phyloP scores from a whole-genome alignment of 495 filamentous ascomycete species.

The Penicillium egyptiacum region DNA sequence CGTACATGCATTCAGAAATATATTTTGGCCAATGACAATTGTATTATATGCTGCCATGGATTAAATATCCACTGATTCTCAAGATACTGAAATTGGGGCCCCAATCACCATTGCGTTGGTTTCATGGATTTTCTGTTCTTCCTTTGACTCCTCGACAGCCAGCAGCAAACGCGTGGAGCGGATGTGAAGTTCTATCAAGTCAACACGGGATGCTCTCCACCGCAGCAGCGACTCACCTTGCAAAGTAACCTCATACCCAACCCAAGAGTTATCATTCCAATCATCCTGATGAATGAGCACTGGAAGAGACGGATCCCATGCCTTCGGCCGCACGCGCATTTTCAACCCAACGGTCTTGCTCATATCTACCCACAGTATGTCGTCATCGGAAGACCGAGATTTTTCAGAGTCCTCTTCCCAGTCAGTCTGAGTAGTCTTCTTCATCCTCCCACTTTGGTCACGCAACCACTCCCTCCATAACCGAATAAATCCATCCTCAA shows the following conservation, averaged over 20 bases:
- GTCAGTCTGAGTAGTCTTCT: constrained; percentile 12
- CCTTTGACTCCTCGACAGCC: constrained; percentile 55
- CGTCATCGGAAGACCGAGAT: not conserved
- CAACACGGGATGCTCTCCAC: constrained; percentile 16
- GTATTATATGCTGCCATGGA: not conserved
- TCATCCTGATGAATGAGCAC: constrained; percentile 42
- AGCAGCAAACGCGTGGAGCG: constrained; percentile 58
- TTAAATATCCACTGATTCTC: not conserved
- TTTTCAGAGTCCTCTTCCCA: constrained; percentile 4
- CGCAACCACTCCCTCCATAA: constrained; percentile 70
- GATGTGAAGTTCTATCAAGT: constrained; percentile 56
- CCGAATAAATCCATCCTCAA: constrained; percentile 63
- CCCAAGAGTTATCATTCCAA: constrained; percentile 55
- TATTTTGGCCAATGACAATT: no score
- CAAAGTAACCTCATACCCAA: constrained; percentile 60
- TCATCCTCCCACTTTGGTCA: constrained; percentile 29
- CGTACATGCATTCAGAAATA: no score
- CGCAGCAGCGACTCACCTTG: constrained; percentile 48
- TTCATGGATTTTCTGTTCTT: constrained; percentile 52
- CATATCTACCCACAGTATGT: constrained; percentile 59
- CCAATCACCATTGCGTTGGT: constrained; percentile 52
- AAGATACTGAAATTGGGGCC: not conserved
- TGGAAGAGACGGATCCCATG: constrained; percentile 29
- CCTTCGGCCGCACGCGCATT: constrained; percentile 50
- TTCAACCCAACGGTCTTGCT: constrained; percentile 56